Base-by-base conservation (phyloP, 805 yeast species). In the Metschnikowia lunata region DNA sequence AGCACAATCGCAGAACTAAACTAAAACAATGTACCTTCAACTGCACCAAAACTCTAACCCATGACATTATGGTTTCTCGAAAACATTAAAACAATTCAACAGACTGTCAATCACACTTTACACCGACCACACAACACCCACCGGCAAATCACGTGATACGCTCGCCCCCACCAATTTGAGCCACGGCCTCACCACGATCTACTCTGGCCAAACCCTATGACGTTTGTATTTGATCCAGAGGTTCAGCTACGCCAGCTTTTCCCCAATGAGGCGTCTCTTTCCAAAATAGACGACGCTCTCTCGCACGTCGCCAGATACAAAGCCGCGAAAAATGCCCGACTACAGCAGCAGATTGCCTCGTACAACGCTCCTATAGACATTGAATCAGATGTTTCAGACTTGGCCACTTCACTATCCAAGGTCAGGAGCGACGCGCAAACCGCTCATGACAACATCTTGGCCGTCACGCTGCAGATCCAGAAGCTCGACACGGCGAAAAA, bases 401-500 rank as follows among this genome's bases (percentile, higher is more conserved):
- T 83, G 32, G 63, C 79, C 13, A 46, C 58, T 0, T 71, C 76
- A 37, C 76, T 82, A 42, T 62, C 67, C 14, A 63, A 64, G 7
- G 76, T 83, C 36, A 74, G 77, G 49, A 42, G 52, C 7, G 63
- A 76, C 37, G 79, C 90, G 0, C 54, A 57, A 7, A 54, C 64
- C 6, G 85, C 95, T 0, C 88, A 84, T 47, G 48, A 62, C 5
- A 74, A 80, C 4, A 87, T 89, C 43, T 71, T 82, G 10, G 63
- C 59, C 3, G 84, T 88, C 78, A 91, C 97, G 0, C 72, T 78
- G 4, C 84, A 83, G 33, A 89, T 93, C 49, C 85, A 88, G 53
- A 67, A 74, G 18, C 71, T 93, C 47, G 98, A 93, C 63, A 79
- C 78, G 40, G 82, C 90, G 30, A 93, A 93, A 68, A 80, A 79